Percentiles rank a stretch among this genome's conserved stretches.
Conservation (phyloP, 2,329 filamentous ascomycete species). For the Lecanicillium sp. region DNA sequence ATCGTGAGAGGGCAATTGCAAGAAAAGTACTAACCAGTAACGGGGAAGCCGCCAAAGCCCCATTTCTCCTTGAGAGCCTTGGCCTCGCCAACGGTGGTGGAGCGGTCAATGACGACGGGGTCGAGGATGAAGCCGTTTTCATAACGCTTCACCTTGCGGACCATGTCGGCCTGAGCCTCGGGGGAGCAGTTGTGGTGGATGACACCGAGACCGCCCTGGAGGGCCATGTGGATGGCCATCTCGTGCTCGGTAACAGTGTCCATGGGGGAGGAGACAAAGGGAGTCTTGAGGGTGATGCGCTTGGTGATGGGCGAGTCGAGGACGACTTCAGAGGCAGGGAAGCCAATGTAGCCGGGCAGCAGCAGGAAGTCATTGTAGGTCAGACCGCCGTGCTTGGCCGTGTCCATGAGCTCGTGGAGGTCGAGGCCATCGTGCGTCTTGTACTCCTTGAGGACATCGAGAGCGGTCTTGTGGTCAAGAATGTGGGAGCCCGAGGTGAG, state of each 20-base stretch:
- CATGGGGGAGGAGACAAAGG: conserved; percentile 97
- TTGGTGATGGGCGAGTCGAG: conserved; percentile 93
- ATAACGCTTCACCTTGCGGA: conserved; percentile 97
- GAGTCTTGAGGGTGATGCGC: conserved; percentile 91
- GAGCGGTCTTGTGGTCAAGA: conserved; percentile 66
- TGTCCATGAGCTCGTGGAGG: conserved; percentile 80
- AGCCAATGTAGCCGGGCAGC: conserved; percentile 95
- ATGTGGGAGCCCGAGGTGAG: conserved; percentile 48
- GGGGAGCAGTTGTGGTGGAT: conserved; percentile 99
- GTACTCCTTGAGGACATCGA: conserved; percentile 79
- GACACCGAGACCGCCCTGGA: conserved; percentile 82
- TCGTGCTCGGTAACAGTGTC: conserved; percentile 99
- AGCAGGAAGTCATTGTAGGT: conserved; percentile 99
- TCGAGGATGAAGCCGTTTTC: conserved; percentile 99
- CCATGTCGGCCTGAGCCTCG: conserved; percentile 96
- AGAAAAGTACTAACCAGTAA: conserved; percentile 71
- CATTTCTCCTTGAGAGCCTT: conserved; percentile 93
- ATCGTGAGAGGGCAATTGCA: conserved; percentile 12
- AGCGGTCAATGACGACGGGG: conserved; percentile 81
- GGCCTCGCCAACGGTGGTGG: conserved; percentile 84
- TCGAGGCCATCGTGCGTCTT: conserved; percentile 76
- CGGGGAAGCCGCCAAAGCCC: conserved; percentile 97
- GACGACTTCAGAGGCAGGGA: conserved; percentile 79
- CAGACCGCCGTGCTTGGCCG: conserved; percentile 82
- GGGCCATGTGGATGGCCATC: conserved; percentile 97